Evolutionary conservation across 768 basidiomycete species (phyloP).

Genomic region (Floccularia luteovirens): DNA sequence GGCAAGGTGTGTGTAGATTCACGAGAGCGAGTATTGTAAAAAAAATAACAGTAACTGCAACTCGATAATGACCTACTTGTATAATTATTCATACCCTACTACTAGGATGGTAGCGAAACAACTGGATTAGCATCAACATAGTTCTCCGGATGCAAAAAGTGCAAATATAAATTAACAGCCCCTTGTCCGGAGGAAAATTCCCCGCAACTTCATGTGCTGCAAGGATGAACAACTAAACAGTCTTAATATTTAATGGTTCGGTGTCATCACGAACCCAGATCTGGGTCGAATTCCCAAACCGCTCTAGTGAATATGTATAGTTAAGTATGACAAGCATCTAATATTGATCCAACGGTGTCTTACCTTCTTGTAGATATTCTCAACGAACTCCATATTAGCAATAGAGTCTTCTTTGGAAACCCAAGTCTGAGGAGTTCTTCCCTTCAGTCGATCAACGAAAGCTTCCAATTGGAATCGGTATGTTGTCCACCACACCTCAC

Average conservation of each 20-base stretch:
- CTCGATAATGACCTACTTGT: no score
- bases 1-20: no score
- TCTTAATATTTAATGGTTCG: no score
- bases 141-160: not conserved
- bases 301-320: conserved; percentile 7
- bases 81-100: no score
- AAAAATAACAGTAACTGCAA: no score
- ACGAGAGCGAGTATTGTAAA: no score
- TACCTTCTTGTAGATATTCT: conserved; percentile 48
- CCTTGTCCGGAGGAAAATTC: not conserved
- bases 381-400: conserved; percentile 49
- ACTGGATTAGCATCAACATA: no score
- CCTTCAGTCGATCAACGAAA: conserved; percentile 52
- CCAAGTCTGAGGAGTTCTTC: conserved; percentile 48
- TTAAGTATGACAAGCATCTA: not conserved
- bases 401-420: conserved; percentile 44
- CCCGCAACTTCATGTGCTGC: no score
- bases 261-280: conserved; percentile 15
- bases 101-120: no score
- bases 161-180: not conserved
- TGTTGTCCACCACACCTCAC: conserved; percentile 54
- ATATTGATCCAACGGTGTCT: conserved; percentile 6
- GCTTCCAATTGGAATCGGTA: conserved; percentile 54
- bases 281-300: conserved; percentile 18
- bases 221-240: no score